Evolutionary conservation across 306 rosid species (phyloP), one percentile per base, ranked within the genome.

Genomic region (Hippophae gyantsensis): DNA sequence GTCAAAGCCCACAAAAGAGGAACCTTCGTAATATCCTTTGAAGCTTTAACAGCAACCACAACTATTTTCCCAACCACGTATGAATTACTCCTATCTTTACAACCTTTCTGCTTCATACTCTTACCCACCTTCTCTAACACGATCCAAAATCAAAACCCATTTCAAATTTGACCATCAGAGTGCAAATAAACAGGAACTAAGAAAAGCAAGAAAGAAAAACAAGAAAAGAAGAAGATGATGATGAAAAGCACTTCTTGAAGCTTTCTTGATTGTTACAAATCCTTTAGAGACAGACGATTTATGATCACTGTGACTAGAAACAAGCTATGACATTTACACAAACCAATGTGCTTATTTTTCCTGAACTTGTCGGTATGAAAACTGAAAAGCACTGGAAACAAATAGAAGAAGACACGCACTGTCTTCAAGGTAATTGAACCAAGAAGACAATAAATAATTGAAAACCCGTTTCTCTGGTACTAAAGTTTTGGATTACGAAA

Each of bases 1-100:
- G 96, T 85, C 84, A 92, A 66, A 76, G 99, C 96, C 99, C 99
- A 92, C 42, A 85, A 78, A 74, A 92, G 75, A 73, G 85, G 93
- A 43, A 72, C 72, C 64, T 65, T 92, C 43, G 96, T 69, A 65
- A 92, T 83, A 62, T 82, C 96, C 77, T 69, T 88, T 1, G 89
- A 80, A 52, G 90, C 99, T 70, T 78, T 88, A 10, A 92, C 83
- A 38, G 95, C 99, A 64, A 92, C 99, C 64, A 88, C 84, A 71
- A 92, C 93, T 79, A 88, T 81, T 66, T 86, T 90, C 44, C 90
- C 87, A 43, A 68, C 69, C 65, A 57, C 72, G 67, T 77, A 82
- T 7, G 70, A 79, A 58, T 76, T 47, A 69, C 72, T 40, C 40
- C 12, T 18, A 32, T 8, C 81, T 62, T 66, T 72, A 43, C 44